phyloP scores from a whole-genome alignment of 2,329 filamentous ascomycete genomes.

The Boeremia exigua region DNA sequence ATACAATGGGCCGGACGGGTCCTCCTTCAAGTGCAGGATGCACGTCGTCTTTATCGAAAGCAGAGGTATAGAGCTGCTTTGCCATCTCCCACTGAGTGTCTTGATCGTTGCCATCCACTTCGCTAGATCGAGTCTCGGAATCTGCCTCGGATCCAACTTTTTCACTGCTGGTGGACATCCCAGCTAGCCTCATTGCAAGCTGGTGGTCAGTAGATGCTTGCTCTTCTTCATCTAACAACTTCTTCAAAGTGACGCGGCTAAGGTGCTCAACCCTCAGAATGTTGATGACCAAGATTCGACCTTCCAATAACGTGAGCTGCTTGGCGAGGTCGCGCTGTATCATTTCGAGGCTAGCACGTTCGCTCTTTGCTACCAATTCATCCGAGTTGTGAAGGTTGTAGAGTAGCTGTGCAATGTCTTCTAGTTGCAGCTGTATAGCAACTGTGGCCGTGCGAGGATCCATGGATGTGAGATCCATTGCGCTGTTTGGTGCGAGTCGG shows the following conservation, averaged over 20 bases:
- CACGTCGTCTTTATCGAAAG: background rate
- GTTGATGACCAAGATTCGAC: slow-evolving; percentile 17
- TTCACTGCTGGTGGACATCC: background rate
- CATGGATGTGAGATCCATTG: slow-evolving; percentile 15
- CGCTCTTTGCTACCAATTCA: background rate
- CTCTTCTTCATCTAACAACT: slow-evolving; percentile 20
- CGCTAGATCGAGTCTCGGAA: background rate
- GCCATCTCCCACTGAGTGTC: background rate
- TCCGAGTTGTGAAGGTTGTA: background rate
- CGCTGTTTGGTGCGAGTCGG: background rate
- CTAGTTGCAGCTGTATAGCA: slow-evolving; percentile 19
- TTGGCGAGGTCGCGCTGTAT: slow-evolving; percentile 5
- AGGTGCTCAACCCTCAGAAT: slow-evolving; percentile 18
- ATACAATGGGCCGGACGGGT: background rate
- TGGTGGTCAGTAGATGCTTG: slow-evolving; percentile 22
- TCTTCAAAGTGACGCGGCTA: slow-evolving; percentile 7
- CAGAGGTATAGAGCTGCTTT: background rate
- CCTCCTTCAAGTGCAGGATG: background rate
- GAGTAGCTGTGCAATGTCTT: slow-evolving; percentile 8
- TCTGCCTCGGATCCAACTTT: background rate
- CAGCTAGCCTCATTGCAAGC: slow-evolving; percentile 17
- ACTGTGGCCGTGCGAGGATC: slow-evolving; percentile 22
- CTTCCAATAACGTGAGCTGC: slow-evolving; percentile 16
- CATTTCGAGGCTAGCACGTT: slow-evolving; percentile 5
- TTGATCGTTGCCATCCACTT: background rate